Percentiles rank a stretch among this genome's conserved stretches.
phyloP scores from a whole-genome alignment of 345 rosid genomes.

The Eucalyptus erythrocorys region DNA sequence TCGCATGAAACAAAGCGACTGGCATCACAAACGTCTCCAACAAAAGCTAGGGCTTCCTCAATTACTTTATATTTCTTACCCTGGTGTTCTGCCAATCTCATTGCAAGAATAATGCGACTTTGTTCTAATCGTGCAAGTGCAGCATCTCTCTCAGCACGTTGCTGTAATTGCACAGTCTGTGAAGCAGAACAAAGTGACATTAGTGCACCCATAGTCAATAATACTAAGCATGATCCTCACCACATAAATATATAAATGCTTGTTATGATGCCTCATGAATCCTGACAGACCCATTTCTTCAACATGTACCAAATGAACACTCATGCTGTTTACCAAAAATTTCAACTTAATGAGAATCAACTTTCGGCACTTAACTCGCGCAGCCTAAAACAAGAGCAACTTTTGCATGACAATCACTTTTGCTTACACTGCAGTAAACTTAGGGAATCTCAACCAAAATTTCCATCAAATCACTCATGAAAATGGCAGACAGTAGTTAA shows the following conservation, averaged over 20 bases:
- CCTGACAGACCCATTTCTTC: not conserved
- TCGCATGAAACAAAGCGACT: conserved; percentile 45
- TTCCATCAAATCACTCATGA: not conserved
- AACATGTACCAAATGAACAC: not conserved
- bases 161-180: conserved; percentile 77
- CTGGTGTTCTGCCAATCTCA: conserved; percentile 75
- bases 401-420: not conserved
- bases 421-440: not conserved
- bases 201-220: not conserved
- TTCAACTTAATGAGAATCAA: not conserved
- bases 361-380: not conserved
- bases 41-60: conserved; percentile 82
- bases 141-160: conserved; percentile 81
- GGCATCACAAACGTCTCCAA: conserved; percentile 51
- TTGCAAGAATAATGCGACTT: conserved; percentile 78
- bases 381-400: not conserved
- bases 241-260: not conserved
- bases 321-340: not conserved
- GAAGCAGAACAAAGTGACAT: not conserved
- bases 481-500: not conserved
- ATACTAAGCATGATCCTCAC: not conserved
- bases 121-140: conserved; percentile 85
- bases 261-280: not conserved
- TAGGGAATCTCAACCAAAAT: not conserved
- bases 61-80: conserved; percentile 81